Evolutionary conservation across 2,329 filamentous ascomycete species (phyloP), one percentile per base, ranked within the genome.

Genomic region (Colletotrichum gloeosporioides): DNA sequence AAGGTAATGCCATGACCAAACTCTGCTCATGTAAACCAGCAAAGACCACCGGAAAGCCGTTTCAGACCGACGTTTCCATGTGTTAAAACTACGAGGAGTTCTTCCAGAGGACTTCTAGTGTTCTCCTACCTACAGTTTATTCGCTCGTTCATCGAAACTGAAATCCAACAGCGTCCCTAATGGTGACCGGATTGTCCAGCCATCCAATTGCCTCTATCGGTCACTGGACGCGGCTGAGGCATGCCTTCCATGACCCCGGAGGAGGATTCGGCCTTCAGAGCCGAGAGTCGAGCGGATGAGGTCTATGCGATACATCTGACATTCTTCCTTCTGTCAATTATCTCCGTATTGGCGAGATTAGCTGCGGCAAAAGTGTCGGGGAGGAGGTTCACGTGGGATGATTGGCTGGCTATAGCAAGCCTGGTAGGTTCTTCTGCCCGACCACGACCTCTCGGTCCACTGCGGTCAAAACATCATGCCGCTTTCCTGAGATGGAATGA

Each of bases 321-420:
- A 9, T 76, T 76, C 18, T 76, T 76, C 18, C 39, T 61, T 16
- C 34, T 76, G 4, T 57, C 74, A 3, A 61, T 74, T 6, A 9
- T 76, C 4, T 73, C 74, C 4, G 70, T 76, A 1, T 12, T 32
- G 4, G 70, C 74, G 4, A 57, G 74, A 18, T 25, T 76, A 3
- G 65, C 55, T n/a, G 70, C 74, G 8, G 70, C 65, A 25, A 44
- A 34, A 16, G 44, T 65, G 16, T 74, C 57, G 22, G 49, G 70
- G 4, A 66, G 70, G 16, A 76, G 32, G 44, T 36, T 73, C 5
- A 27, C 39, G n/a, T 64, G 32, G 70, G 74, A 76, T 34, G 74
- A 76, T 31, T 73, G 74, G 64, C 29, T 76, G 18, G 71, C 74
- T 3, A 25, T 74, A n/a, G n/a, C 29, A 32, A 59, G 69, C 10